Base-by-base conservation (phyloP, 805 yeast genomes). In the Kodamaea laetipori region DNA sequence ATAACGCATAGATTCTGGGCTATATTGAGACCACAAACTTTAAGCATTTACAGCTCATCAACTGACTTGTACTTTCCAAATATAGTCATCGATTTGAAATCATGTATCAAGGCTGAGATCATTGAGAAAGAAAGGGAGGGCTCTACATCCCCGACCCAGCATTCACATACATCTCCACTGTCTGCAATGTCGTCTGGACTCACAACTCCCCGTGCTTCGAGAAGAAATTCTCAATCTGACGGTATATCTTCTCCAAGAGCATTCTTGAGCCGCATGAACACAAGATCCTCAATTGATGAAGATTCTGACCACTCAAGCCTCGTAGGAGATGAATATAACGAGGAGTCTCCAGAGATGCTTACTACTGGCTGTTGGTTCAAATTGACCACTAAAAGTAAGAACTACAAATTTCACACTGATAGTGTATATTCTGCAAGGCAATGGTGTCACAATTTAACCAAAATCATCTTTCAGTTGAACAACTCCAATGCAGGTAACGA, bases 31-130 rank as follows among this genome's bases (percentile, higher is more conserved):
- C 81, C 81, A 28, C 81, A 81, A 36, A 76, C 89, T 0, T 71
- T 92, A 12, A 75, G 87, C 2, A 71, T 87, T 28, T 90, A 84
- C 60, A 66, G 77, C 6, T 78, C 77, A 6, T 77, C 96, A 1
- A 81, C 88, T 0, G 95, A 90, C 46, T 65, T 84, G n/a, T 89
- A 90, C 61, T 90, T 89, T 65, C 97, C 98, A 0, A 69, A 72
- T 6, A 66, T 86, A 27, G 83, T 88, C 0, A 80, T 92, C 27
- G 94, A 89, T 59, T 67, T 92, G 48, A 71, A 80, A 34, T 69
- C 75, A 7, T 87, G 90, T 3, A 56, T 77, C 6, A 64, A 76
- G 27, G 88, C 84, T 0, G 90, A 82, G 44, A 64, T 82, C 0
- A 50, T 68, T 7, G 65, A 65, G 1, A 61, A 64, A 27, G 54